Evolutionary conservation across 805 yeast species (phyloP).

Genomic region (Yamadazyma paraphyllophila): DNA sequence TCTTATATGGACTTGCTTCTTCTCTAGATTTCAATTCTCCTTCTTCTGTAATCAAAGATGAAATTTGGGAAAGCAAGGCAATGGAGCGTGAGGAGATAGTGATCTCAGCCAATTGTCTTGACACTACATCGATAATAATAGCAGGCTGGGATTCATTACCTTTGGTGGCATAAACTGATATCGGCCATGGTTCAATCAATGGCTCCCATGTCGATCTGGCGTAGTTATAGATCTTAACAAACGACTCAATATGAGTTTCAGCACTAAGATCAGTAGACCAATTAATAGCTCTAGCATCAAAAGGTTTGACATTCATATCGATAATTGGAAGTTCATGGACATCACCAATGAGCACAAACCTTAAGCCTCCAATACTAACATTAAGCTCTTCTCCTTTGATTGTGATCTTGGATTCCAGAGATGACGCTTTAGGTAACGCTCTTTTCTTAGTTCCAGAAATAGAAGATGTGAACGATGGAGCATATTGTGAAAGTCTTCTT

Average conservation of each 20-base stretch:
- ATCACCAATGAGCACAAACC: slow-evolving; percentile 85
- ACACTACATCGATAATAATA: slow-evolving; percentile 63
- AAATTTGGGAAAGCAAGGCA: slow-evolving; percentile 70
- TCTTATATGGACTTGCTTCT: slow-evolving; percentile 75
- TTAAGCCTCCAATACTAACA: slow-evolving; percentile 68
- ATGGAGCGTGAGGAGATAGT: slow-evolving; percentile 80
- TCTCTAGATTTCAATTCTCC: slow-evolving; percentile 63
- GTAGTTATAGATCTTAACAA: slow-evolving; percentile 78
- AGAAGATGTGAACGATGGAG: slow-evolving; percentile 62
- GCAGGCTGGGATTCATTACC: slow-evolving; percentile 36
- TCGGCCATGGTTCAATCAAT: slow-evolving; percentile 80
- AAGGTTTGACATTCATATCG: slow-evolving; percentile 72
- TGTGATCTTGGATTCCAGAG: slow-evolving; percentile 31
- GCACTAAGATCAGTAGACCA: slow-evolving; percentile 87
- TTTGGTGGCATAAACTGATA: slow-evolving; percentile 66
- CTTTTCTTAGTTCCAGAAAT: slow-evolving; percentile 27
- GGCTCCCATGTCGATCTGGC: slow-evolving; percentile 96
- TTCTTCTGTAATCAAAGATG: slow-evolving; percentile 54
- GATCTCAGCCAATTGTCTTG: slow-evolving; percentile 73
- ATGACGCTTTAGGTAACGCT: slow-evolving; percentile 14
- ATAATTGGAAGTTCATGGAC: slow-evolving; percentile 86
- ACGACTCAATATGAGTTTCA: slow-evolving; percentile 60
- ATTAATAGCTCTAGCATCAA: slow-evolving; percentile 64
- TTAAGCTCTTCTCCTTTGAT: slow-evolving; percentile 67
- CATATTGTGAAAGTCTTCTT: slow-evolving; percentile 58